A percentile compares a stretch with the other conserved stretches of the same genome.
Conservation (phyloP, 768 basidiomycete genomes). For the Termitomyces eurrhizus region DNA sequence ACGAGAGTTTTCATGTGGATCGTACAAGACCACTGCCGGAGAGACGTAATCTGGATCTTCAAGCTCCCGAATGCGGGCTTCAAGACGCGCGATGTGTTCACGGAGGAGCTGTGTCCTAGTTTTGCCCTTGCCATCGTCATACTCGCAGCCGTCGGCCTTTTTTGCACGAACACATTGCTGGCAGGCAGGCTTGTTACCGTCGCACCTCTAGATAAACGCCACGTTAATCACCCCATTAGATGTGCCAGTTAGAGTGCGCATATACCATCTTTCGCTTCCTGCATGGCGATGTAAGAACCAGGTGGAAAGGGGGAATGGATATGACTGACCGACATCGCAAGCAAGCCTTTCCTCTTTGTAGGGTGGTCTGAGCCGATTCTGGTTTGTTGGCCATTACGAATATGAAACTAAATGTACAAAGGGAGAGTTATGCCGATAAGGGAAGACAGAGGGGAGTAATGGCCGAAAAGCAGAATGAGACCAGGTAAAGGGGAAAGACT, state of each 20-base stretch:
- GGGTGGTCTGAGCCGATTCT: constrained; percentile 36
- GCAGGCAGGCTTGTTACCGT: constrained; percentile 72
- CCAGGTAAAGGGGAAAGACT: constrained; percentile 17
- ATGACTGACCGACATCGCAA: constrained; percentile 61
- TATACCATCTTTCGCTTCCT: constrained; percentile 71
- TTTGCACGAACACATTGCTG: constrained; percentile 78
- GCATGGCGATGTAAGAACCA: constrained; percentile 13
- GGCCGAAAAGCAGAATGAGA: constrained; percentile 23
- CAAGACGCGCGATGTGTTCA: constrained; percentile 71
- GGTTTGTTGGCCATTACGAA: constrained; percentile 50
- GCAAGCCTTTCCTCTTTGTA: constrained; percentile 70
- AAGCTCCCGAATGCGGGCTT: constrained; percentile 67
- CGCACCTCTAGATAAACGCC: constrained; percentile 55
- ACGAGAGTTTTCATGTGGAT: constrained; percentile 53
- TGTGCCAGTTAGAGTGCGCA: not conserved
- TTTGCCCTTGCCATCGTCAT: constrained; percentile 83
- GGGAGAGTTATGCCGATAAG: constrained; percentile 15
- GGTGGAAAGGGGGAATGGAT: constrained; percentile 6
- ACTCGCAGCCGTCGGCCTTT: constrained; percentile 71
- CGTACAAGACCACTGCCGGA: constrained; percentile 65
- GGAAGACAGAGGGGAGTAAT: constrained; percentile 26
- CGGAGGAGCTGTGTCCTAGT: constrained; percentile 76
- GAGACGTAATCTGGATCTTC: constrained; percentile 72
- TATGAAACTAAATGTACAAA: constrained; percentile 30
- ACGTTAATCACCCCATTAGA: not conserved